Base-by-base conservation (phyloP, 495 filamentous ascomycete genomes). In the Cercophora scortea region DNA sequence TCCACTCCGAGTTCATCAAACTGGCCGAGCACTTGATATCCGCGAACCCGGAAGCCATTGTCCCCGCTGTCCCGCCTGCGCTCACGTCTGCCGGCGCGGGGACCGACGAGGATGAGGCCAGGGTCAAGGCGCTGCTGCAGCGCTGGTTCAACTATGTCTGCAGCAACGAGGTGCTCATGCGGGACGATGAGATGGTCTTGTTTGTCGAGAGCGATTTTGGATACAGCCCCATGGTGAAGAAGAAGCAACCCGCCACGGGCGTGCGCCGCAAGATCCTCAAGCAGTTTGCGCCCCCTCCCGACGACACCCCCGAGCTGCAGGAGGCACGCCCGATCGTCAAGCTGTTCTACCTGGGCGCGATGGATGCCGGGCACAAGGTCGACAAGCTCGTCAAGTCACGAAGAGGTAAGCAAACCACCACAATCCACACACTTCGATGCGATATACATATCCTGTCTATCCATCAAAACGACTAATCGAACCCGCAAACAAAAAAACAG, bases 171-270 rank as follows among this genome's bases (percentile, higher is more conserved):
- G 84, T 95, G 2, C 79, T 99, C 6, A 94, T 93, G 68, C 81
- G 88, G 35, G 94, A 99, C 66, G 91, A 96, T 53, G 94, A 99
- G 67, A 88, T 97, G 79, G 83, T 95, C 6, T 81, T 96, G 39
- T 99, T 99, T 55, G 90, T 97, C 18, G 94, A 99, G 66, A 93
- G 89, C 60, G 94, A 99, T 68, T 95, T 95, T 67, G 94, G 94
- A 18, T 99, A 99, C 65, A 95, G 90, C 61, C 94, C 94, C 6
- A 87, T 97, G 54, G 84, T 97, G 16, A 83, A 89, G 60, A 87
- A 89, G 77, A 96, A 95, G 73, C 94, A 99, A 69, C 94, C 94
- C 6, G 94, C 94, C 13, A 99, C 94, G 0, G 94, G 94, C 39
- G 89, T 97, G 51, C 82, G 92, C 41, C 82, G 94, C 58, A 93